These are phyloP conservation scores for Kernera saxatilis DNA, from an alignment of 345 rosid genomes.

Conservation along the genomic window DNA sequence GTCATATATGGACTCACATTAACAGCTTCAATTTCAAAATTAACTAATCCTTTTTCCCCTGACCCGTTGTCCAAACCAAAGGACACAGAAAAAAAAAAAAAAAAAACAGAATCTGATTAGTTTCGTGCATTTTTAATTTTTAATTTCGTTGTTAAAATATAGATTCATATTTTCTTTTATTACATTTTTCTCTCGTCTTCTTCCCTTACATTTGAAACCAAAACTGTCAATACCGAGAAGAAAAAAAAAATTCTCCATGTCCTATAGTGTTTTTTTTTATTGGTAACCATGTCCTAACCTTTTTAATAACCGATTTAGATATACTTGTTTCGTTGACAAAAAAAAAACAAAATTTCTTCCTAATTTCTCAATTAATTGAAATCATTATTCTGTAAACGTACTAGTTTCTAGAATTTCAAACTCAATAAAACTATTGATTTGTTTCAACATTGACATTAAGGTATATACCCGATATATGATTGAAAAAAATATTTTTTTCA, in stretches of 20 bases:
- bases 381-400: not conserved
- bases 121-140: too few relatives aligned
- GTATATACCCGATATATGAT: not conserved
- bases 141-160: too few relatives aligned
- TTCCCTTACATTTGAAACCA: not conserved
- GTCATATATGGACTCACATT: constrained; percentile 5
- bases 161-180: too few relatives aligned
- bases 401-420: not conserved
- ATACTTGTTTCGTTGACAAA: too few relatives aligned
- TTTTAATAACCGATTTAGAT: not conserved
- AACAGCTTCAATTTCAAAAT: not conserved
- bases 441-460: not conserved
- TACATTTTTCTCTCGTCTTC: too few relatives aligned
- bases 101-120: not conserved
- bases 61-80: constrained; percentile 16
- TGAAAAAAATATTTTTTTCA: not conserved
- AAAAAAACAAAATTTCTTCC: too few relatives aligned
- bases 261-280: too few relatives aligned
- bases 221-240: too few relatives aligned
- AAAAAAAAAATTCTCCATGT: too few relatives aligned
- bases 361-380: too few relatives aligned
- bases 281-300: too few relatives aligned
- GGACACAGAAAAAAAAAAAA: not conserved
- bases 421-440: not conserved
- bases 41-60: not conserved